Conservation (phyloP, 164 flowering plant species). For the Vitis riparia region DNA sequence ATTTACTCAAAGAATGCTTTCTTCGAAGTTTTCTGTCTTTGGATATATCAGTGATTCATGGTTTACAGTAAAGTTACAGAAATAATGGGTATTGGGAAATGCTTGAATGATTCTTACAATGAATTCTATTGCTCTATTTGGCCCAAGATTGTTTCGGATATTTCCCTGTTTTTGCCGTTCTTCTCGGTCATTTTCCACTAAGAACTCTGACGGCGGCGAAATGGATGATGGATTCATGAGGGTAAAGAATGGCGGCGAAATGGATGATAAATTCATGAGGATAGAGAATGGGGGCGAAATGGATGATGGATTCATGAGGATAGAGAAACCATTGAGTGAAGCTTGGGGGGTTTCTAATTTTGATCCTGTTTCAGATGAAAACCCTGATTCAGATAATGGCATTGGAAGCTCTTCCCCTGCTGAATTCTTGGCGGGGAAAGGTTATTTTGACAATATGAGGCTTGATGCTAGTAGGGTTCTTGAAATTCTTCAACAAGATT, state of each 20-base stretch:
- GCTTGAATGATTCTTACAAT: conserved; percentile 22
- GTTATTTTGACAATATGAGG: conserved; percentile 31
- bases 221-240: conserved; percentile 22
- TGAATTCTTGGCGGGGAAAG: conserved; percentile 17
- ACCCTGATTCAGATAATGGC: not conserved
- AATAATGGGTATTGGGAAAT: conserved; percentile 22
- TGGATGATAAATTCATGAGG: conserved; percentile 17
- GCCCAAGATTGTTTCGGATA: conserved; percentile 18
- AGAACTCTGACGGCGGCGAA: conserved; percentile 14
- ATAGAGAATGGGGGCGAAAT: conserved; percentile 12
- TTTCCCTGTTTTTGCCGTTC: conserved; percentile 10
- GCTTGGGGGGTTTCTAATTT: conserved; percentile 20
- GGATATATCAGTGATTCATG: not conserved
- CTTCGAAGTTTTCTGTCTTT: conserved; percentile 1
- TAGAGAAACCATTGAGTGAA: conserved; percentile 35
- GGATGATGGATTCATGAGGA: conserved; percentile 21
- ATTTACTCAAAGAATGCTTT: not conserved
- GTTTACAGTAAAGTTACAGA: not conserved
- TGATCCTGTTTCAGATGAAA: conserved; percentile 19
- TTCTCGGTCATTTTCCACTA: conserved; percentile 25
- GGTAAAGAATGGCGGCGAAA: conserved; percentile 3
- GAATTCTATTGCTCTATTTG: conserved; percentile 32
- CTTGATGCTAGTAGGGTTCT: conserved; percentile 48
- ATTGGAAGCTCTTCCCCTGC: not conserved
- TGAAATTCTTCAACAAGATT: conserved; percentile 63